phyloP scores from a whole-genome alignment of 352 stramenopile species.

The Phytophthora niederhauseri region DNA sequence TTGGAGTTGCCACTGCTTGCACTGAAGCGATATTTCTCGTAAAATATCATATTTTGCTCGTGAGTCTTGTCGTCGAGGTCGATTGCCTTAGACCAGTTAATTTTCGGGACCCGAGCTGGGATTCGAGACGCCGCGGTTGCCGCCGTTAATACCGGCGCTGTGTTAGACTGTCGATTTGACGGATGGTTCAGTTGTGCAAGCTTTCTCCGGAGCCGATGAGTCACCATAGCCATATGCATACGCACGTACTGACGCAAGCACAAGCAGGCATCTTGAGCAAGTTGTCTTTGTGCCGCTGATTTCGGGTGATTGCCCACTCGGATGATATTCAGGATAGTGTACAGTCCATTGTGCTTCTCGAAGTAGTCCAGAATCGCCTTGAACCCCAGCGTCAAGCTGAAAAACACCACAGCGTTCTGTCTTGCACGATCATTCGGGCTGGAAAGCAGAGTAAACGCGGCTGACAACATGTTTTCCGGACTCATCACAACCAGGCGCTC shows the following conservation, averaged over 20 bases:
- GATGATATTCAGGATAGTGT: conserved; percentile 87
- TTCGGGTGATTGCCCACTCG: conserved; percentile 80
- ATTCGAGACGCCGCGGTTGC: conserved; percentile 61
- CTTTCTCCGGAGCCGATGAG: conserved; percentile 69
- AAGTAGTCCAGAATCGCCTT: conserved; percentile 87
- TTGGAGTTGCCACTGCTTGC: conserved; percentile 46
- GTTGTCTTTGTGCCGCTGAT: conserved; percentile 73
- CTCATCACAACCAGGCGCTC: conserved; percentile 72
- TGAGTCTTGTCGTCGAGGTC: conserved; percentile 89
- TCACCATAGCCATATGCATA: conserved; percentile 81
- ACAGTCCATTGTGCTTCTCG: conserved; percentile 84
- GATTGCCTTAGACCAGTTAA: conserved; percentile 75
- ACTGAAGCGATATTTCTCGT: conserved; percentile 85
- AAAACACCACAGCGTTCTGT: conserved; percentile 88
- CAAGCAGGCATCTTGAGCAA: conserved; percentile 85
- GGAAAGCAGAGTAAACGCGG: conserved; percentile 68
- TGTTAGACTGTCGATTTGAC: conserved; percentile 48
- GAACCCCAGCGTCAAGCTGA: conserved; percentile 79
- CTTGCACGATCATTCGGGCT: conserved; percentile 81
- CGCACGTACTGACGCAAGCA: conserved; percentile 84
- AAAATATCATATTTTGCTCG: conserved; percentile 85
- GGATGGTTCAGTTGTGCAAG: conserved; percentile 65
- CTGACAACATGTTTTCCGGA: conserved; percentile 60
- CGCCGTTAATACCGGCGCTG: conserved; percentile 50
- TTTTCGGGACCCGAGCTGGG: conserved; percentile 71